Evolutionary conservation across 805 yeast species (phyloP).

Genomic region (Saccharomycopsis sp.): DNA sequence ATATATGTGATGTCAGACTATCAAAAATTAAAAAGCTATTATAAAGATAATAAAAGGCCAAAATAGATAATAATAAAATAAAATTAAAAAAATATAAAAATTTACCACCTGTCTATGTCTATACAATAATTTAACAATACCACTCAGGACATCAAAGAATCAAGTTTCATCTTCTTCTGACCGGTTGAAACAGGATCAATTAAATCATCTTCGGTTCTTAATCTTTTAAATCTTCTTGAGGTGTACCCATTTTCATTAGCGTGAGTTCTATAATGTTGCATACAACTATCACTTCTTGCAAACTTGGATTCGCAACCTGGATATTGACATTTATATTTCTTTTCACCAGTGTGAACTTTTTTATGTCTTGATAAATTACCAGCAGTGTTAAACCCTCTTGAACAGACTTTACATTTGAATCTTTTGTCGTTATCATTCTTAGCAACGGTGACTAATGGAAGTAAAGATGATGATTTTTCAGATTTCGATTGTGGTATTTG

Average conservation of each 20-base stretch:
- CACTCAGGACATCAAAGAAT: slow-evolving; percentile 2
- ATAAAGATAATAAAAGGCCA: no score
- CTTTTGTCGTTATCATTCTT: slow-evolving; percentile 12
- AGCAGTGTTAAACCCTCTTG: slow-evolving; percentile 56
- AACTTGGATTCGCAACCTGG: slow-evolving; percentile 33
- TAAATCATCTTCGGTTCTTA: slow-evolving; percentile 4
- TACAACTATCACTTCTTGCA: slow-evolving; percentile 22
- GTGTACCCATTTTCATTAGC: slow-evolving; percentile 22
- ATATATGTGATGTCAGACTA: no score
- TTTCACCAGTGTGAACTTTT: slow-evolving; percentile 70
- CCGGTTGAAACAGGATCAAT: background rate
- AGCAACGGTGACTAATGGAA: background rate
- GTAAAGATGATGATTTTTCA: background rate
- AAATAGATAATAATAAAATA: no score
- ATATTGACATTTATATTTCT: slow-evolving; percentile 62
- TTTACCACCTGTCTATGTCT: background rate
- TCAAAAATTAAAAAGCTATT: no score
- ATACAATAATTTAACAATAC: no score
- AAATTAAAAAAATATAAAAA: no score
- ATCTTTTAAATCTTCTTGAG: slow-evolving; percentile 21
- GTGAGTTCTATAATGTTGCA: slow-evolving; percentile 22
- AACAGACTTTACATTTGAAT: slow-evolving; percentile 30
- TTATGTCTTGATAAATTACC: slow-evolving; percentile 71
- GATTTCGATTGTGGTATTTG: background rate
- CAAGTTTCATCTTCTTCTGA: slow-evolving; percentile 6